phyloP scores from a whole-genome alignment of 2,329 filamentous ascomycete genomes.

The Xylaria sp. region DNA sequence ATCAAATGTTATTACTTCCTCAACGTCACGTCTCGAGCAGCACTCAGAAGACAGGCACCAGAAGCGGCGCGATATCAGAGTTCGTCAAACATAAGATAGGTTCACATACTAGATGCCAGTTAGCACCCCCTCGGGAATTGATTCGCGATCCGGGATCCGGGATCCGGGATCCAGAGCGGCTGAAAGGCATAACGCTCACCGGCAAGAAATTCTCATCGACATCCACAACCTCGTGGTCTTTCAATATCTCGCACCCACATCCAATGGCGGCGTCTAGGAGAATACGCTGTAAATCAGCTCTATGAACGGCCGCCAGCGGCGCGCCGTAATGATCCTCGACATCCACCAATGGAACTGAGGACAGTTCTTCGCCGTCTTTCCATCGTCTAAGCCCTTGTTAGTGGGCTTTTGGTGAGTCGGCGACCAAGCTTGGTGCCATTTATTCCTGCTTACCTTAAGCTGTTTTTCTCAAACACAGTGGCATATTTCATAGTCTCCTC shows the following conservation, averaged over 20 bases:
- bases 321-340: constrained; percentile 41
- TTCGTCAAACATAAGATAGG: background rate
- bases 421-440: background rate
- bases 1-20: constrained; percentile 32
- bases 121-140: constrained; percentile 14
- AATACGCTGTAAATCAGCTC: constrained; percentile 44
- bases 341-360: constrained; percentile 35
- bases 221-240: constrained; percentile 42
- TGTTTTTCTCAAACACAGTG: constrained; percentile 45
- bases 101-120: constrained; percentile 27
- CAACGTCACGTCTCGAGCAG: background rate
- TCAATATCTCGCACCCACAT: constrained; percentile 41
- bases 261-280: constrained; percentile 38
- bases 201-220: constrained; percentile 41
- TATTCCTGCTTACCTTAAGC: constrained; percentile 44
- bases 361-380: constrained; percentile 43
- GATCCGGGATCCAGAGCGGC: background rate
- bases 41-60: background rate
- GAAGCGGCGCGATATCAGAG: background rate
- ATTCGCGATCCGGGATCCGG: background rate
- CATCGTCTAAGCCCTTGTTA: constrained; percentile 40
- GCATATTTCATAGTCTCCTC: constrained; percentile 36
- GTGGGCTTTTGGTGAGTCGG: background rate
- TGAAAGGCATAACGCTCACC: constrained; percentile 21
- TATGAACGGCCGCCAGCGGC: constrained; percentile 44